Conservation (phyloP, 2,329 filamentous ascomycete genomes). For the Exutisphaerella laricina region DNA sequence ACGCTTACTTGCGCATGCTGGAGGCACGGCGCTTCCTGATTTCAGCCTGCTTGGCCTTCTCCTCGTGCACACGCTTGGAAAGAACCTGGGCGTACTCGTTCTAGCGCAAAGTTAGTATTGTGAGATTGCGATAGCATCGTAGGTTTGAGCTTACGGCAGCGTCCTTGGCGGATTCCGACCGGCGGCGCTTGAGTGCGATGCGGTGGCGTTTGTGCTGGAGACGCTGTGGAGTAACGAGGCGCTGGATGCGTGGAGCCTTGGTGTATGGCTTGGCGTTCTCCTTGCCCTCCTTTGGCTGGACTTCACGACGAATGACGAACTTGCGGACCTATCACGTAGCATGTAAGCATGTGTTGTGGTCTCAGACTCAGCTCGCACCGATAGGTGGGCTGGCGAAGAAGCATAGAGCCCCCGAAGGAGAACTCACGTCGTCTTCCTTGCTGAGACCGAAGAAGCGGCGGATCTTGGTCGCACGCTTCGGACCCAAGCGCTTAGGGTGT, state of each 20-base stretch:
- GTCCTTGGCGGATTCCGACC: slow-evolving; percentile 95
- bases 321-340: slow-evolving; percentile 73
- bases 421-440: slow-evolving; percentile 99
- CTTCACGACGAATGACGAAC: slow-evolving; percentile 99
- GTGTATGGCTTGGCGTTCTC: slow-evolving; percentile 98
- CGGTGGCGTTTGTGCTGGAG: slow-evolving; percentile 99
- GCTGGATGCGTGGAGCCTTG: slow-evolving; percentile 99
- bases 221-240: slow-evolving; percentile 97
- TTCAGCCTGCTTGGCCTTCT: slow-evolving; percentile 90
- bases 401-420: slow-evolving; percentile 38
- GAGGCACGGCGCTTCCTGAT: slow-evolving; percentile 94
- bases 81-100: slow-evolving; percentile 96
- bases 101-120: slow-evolving; percentile 52
- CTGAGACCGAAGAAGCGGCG: slow-evolving; percentile 98
- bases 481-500: slow-evolving; percentile 97
- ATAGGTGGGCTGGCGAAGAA: slow-evolving; percentile 54
- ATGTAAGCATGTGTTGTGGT: slow-evolving; percentile 26
- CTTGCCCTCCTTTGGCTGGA: slow-evolving; percentile 73
- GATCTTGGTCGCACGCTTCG: slow-evolving; percentile 99
- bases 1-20: slow-evolving; percentile 75
- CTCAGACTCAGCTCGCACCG: slow-evolving; percentile 31
- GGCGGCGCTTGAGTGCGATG: slow-evolving; percentile 96
- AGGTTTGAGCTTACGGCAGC: slow-evolving; percentile 73
- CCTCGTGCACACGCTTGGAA: slow-evolving; percentile 94
- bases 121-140: slow-evolving; percentile 27